Evolutionary conservation across 139 green algal species (phyloP), one percentile per base, ranked within the genome.

Genomic region (Chlorella sp.): DNA sequence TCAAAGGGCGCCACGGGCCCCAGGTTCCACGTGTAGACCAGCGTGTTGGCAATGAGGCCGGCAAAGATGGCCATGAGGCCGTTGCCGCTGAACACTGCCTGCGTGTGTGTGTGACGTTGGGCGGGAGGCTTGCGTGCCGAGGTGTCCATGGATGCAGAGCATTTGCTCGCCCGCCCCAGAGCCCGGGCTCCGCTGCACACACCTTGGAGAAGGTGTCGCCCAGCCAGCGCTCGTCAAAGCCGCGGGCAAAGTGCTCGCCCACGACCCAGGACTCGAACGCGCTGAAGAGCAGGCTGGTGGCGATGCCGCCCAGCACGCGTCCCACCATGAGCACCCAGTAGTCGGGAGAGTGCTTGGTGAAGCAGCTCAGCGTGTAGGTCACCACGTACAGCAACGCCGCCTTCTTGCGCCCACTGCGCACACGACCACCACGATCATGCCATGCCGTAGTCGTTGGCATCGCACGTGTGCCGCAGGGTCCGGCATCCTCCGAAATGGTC

Each of bases 201-300:
- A 81, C 79, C 77, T 81, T 80, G 27, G 85, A 91, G 77, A 97
- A 97, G 4, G 82, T 95, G 68, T 83, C 77, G 1, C 88, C 92
- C 42, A 98, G 80, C 88, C 91, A 96, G 29, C 88, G 80, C 29
- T 84, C 70, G 2, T 93, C 87, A 74, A 90, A 96, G 35, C 89
- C 89, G 3, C 88, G 76, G 70, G 82, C 69, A 70, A 91, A 91
- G 82, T 98, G 94, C 80, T 97, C 92, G 6, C 88, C 86, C 10
- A 98, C 92, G 27, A 97, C 80, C 94, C 95, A 99, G 0, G 90
- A 94, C 83, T 99, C 95, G 72, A 99, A 99, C 23, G 93, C 91
- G 5, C 87, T 95, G 85, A 97, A 99, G 34, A 99, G 90, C 33
- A 99, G 88, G 5, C 87, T 95, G n/a, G 95, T 99, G 31, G 95